These are phyloP conservation scores for Phaeoacremonium minimum DNA, from an alignment of 2,329 filamentous ascomycete genomes.

Conservation along the genomic window DNA sequence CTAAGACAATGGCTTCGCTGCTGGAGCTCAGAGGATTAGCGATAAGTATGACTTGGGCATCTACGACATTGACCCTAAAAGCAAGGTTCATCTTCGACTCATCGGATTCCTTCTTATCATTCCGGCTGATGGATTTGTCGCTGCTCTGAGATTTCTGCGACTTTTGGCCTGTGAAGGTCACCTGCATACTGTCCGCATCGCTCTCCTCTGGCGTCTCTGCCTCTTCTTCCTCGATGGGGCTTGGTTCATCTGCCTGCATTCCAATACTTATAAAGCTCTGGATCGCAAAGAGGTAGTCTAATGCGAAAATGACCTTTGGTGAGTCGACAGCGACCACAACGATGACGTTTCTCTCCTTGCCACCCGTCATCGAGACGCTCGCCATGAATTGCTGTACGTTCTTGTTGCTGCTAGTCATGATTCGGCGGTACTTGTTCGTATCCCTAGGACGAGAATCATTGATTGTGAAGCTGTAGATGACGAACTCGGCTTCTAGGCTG, in stretches of 20 bases:
- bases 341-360: slow-evolving; percentile 75
- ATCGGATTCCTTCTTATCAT: slow-evolving; percentile 6
- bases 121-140: slow-evolving; percentile 9
- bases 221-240: slow-evolving; percentile 32
- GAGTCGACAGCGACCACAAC: slow-evolving; percentile 93
- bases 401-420: slow-evolving; percentile 96
- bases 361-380: slow-evolving; percentile 86
- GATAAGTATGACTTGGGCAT: slow-evolving; percentile 93
- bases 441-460: slow-evolving; percentile 85
- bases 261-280: slow-evolving; percentile 77
- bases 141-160: slow-evolving; percentile 23
- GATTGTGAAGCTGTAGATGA: slow-evolving; percentile 93
- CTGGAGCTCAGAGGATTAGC: slow-evolving; percentile 86
- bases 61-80: slow-evolving; percentile 89
- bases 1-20: slow-evolving; percentile 93
- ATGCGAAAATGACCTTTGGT: slow-evolving; percentile 86
- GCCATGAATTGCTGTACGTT: slow-evolving; percentile 98
- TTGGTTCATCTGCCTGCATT: slow-evolving; percentile 60
- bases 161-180: slow-evolving; percentile 31
- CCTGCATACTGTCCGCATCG: slow-evolving; percentile 54
- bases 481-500: slow-evolving; percentile 85
- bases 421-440: slow-evolving; percentile 93
- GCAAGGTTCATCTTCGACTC: slow-evolving; percentile 66
- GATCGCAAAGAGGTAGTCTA: slow-evolving; percentile 92
- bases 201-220: slow-evolving; percentile 50